Base-by-base conservation (phyloP, 1,139 yeast species). In the Pichia sp. region DNA sequence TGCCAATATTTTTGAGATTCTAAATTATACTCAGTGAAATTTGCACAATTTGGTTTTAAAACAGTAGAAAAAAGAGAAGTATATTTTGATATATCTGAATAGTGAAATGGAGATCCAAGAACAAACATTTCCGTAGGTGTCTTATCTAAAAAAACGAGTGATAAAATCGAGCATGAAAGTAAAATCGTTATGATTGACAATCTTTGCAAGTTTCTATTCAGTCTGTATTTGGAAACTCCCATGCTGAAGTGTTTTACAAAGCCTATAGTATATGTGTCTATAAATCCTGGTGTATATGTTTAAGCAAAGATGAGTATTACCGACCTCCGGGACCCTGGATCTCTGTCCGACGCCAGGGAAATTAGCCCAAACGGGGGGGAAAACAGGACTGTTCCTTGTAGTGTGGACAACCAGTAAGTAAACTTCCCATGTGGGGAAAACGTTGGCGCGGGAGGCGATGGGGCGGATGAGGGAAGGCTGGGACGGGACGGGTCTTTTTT, bases 1-100 rank as follows among this genome's bases (percentile, higher is more conserved):
- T 57, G 61, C 59, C 57, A 56, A 45, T 50, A 54, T 5, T 41
- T 33, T 15, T 48, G 37, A 0, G 56, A 33, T 4, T 49, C 43
- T 16, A 41, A 18, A 13, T 43, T 47, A 42, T 56, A 56, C 3
- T 50, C 41, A 7, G 50, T 50, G 15, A 58, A 46, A 24, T 47
- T 41, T 28, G 48, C 53, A 38, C 60, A 57, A 4, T 35, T 33
- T 1, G 60, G 61, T 18, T 33, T 38, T 33, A 55, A 37, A 2
- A 23, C 33, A 5, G 28, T 35, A 2, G 39, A 15, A 33, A 48
- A 54, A 14, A 46, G 15, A 2, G 40, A 31, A 5, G 54, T 53
- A 14, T 47, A 46, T 40, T 50, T 42, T 1, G 45, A 36, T 15
- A 45, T 24, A 21, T 33, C 40, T 19, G 34, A 31, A 14, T 27